A percentile compares a stretch with the other conserved stretches of the same genome.
These are phyloP conservation scores for Capsicum rhomboideum DNA, from an alignment of 257 asterid species.

Conservation along the genomic window DNA sequence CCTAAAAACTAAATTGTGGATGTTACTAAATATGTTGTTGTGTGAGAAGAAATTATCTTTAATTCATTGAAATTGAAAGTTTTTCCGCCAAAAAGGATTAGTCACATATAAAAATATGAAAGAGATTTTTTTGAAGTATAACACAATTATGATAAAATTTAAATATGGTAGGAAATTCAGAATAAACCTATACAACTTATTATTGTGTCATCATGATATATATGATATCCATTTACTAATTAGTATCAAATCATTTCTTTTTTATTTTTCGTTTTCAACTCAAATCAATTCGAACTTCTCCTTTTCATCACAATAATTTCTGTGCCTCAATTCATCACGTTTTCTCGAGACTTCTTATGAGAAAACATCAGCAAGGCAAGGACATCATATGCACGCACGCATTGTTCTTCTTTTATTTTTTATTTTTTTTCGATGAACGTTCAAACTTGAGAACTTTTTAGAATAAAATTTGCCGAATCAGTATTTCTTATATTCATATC, in stretches of 20 bases:
- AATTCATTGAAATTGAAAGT: too few species aligned
- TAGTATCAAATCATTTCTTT: not conserved
- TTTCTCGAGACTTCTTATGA: not conserved
- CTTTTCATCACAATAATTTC: not conserved
- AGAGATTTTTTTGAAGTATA: too few species aligned
- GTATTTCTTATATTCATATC: not conserved
- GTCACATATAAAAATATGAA: too few species aligned
- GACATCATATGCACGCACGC: not conserved
- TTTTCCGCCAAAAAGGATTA: too few species aligned
- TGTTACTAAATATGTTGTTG: too few species aligned
- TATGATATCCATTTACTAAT: not conserved
- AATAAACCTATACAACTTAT: too few species aligned
- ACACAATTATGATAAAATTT: too few species aligned
- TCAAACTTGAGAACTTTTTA: not conserved
- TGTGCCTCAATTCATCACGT: not conserved
- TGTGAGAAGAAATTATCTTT: too few species aligned
- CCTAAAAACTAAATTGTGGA: too few species aligned
- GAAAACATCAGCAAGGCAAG: not conserved
- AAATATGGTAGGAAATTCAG: too few species aligned
- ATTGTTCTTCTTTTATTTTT: not conserved
- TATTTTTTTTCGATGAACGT: not conserved
- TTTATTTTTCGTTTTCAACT: not conserved
- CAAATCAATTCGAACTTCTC: not conserved
- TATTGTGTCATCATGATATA: not conserved
- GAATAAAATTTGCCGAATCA: not conserved